Percentiles rank a stretch among this genome's conserved stretches.
Evolutionary conservation across 345 rosid species (phyloP).

Genomic region (Stellera chamaejasme): DNA sequence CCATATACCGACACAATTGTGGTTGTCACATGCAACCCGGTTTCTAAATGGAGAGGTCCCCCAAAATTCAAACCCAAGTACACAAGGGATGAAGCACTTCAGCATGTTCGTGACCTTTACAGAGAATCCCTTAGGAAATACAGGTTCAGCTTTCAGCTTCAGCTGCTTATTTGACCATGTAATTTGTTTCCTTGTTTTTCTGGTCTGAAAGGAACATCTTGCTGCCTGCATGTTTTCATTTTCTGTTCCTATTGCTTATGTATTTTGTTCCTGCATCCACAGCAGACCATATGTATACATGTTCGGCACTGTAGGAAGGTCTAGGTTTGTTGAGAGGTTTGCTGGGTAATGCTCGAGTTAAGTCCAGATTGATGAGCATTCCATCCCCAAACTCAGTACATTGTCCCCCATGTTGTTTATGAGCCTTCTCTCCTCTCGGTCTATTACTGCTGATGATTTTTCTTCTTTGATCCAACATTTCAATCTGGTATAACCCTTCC

Average conservation of each 20-base stretch:
- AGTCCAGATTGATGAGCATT: no score
- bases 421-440: neutral
- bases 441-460: neutral
- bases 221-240: no score
- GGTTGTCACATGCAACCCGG: conserved; percentile 89
- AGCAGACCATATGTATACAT: no score
- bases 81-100: conserved; percentile 60
- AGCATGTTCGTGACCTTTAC: conserved; percentile 63
- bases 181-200: neutral
- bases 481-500: no score
- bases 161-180: neutral
- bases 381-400: no score
- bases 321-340: no score
- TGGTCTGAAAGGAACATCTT: no score
- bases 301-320: no score
- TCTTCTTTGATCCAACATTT: no score
- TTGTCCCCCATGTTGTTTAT: neutral
- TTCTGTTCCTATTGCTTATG: no score
- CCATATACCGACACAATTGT: conserved; percentile 84
- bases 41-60: conserved; percentile 80
- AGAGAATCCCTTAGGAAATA: conserved; percentile 60
- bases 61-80: conserved; percentile 79
- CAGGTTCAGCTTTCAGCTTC: conserved; percentile 38
- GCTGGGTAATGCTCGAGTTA: no score
- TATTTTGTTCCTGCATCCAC: no score